Evolutionary conservation across 345 rosid genomes (phyloP), one percentile per base, ranked within the genome.

Genomic region (Corchorus capsularis): DNA sequence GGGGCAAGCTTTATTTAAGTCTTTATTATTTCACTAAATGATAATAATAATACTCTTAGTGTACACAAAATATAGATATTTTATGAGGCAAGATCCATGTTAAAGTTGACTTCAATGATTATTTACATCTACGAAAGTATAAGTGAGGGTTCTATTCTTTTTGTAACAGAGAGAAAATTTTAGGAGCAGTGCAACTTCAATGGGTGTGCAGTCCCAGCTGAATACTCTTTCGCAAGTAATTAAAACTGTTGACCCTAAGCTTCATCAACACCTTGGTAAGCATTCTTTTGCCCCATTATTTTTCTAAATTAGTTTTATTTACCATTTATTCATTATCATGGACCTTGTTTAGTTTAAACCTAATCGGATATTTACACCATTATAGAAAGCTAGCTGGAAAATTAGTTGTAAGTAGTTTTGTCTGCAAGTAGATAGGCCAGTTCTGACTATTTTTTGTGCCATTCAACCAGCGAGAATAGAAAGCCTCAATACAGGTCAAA

Each of bases 201-300:
- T 95, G 53, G 98, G 99, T 69, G 99, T 95, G 72, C 97, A 95
- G 79, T 77, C 96, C 67, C 99, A 95, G 88, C 90, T 95, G 8
- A 80, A 85, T 73, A 85, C 85, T 47, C 97, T 95, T 76, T 92
- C 99, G 64, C 92, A 92, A 82, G 87, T 95, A 69, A 95, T 93
- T 78, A 88, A 82, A 85, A 90, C 94, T 6, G 83, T 95, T 64
- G 92, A 93, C 85, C 98, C 97, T 54, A 88, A 92, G 83, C 99
- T 93, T 83, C 98, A 95, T 76, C 96, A 90, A 78, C 98, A 92
- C 84, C 86, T 95, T 63, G 99, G 99, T 92, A 90, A 45, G 81
- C 46, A 4, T 45, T 73, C 16, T 0, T 43, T 45, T 55, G 13
- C 54, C 34, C 27, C 65, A 53, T 66, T 45, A 69, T 78, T 53